Conservation (phyloP, 306 rosid genomes). For the Dalbergia oliveri region DNA sequence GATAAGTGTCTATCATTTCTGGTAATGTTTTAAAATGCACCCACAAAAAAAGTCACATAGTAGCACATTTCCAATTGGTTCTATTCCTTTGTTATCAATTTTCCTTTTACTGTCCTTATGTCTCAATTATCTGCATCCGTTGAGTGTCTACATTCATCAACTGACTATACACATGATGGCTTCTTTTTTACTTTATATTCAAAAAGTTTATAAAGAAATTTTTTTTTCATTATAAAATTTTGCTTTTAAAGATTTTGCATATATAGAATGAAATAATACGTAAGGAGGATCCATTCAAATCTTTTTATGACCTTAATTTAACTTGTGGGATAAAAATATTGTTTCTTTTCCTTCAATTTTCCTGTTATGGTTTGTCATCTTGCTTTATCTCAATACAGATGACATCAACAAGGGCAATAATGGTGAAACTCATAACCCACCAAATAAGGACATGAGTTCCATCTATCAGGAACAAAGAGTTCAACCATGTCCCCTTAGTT, state of each 20-base stretch:
- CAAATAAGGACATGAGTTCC: constrained; percentile 58
- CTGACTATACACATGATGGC: background rate
- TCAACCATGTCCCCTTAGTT: constrained; percentile 89
- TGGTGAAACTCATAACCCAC: constrained; percentile 53
- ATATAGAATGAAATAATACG: constrained; percentile 18
- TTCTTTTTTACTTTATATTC: background rate
- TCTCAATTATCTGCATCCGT: constrained; percentile 2
- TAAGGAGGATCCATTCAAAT: background rate
- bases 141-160: background rate
- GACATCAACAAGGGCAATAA: constrained; percentile 48
- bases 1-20: background rate
- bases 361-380: background rate
- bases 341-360: background rate
- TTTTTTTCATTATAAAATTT: constrained; percentile 4
- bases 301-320: background rate
- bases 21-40: background rate
- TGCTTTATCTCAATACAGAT: constrained; percentile 50
- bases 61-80: background rate
- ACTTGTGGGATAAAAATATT: background rate
- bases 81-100: background rate
- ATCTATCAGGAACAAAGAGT: constrained; percentile 75
- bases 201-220: background rate
- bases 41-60: background rate
- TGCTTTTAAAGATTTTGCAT: constrained; percentile 5
- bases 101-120: constrained; percentile 4